Evolutionary conservation across 2,329 filamentous ascomycete species (phyloP).

Genomic region (Graphilbum fragrans): DNA sequence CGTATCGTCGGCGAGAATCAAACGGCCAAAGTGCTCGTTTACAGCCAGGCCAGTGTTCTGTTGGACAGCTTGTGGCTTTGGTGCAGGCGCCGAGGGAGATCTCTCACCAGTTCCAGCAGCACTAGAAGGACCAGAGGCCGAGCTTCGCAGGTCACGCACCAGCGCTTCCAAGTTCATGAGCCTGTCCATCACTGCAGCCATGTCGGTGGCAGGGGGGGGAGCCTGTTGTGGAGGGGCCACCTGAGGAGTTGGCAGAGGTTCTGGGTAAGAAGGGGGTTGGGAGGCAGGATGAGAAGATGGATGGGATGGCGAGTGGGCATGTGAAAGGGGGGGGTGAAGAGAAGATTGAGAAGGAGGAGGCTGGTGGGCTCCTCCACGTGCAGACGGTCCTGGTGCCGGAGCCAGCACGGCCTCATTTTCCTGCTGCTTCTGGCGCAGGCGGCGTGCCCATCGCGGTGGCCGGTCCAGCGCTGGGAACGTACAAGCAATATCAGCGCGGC

Average conservation of each 20-base stretch:
- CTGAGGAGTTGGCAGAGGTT: no score
- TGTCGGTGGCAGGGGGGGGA: conserved; percentile 13
- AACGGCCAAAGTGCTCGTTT: conserved; percentile 31
- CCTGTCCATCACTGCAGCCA: conserved; percentile 32
- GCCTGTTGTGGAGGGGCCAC: no score
- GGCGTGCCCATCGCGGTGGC: conserved; percentile 41
- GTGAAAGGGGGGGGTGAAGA: no score
- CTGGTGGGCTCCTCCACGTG: no score
- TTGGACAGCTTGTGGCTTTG: neutral
- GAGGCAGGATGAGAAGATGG: no score
- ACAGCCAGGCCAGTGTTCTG: conserved; percentile 8
- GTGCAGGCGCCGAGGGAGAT: neutral
- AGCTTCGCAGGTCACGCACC: conserved; percentile 32
- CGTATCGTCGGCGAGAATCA: conserved; percentile 29
- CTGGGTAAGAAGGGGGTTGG: no score
- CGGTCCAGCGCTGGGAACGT: conserved; percentile 33
- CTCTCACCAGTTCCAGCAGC: neutral
- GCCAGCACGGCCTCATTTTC: neutral
- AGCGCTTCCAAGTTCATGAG: conserved; percentile 35
- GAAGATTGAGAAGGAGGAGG: no score
- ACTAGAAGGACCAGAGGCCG: conserved; percentile 10
- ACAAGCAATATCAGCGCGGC: conserved; percentile 37
- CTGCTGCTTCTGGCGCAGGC: conserved; percentile 15
- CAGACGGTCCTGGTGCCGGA: neutral
- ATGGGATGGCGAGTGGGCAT: no score